These are phyloP conservation scores for Simplicillium sp. DNA, from an alignment of 2,329 filamentous ascomycete species.

Conservation along the genomic window DNA sequence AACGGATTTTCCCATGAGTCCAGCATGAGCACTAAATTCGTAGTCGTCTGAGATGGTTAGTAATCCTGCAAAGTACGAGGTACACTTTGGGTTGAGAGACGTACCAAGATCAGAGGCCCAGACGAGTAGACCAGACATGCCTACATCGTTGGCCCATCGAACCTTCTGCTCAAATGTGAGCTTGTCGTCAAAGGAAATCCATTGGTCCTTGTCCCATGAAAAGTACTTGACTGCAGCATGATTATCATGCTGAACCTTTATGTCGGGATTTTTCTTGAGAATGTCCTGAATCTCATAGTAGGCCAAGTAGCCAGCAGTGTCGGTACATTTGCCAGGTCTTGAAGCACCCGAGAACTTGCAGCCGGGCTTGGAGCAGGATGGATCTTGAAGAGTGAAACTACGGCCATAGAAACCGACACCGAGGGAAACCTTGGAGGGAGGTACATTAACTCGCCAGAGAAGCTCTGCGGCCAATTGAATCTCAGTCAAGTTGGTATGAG, in stretches of 20 bases:
- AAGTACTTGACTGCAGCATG: constrained; percentile 12
- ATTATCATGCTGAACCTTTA: constrained; percentile 10
- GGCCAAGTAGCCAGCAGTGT: constrained; percentile 1
- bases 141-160: constrained; percentile 4
- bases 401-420: constrained; percentile 32
- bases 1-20: no score
- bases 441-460: constrained; percentile 32
- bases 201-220: constrained; percentile 10
- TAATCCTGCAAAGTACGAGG: no score
- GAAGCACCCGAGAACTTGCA: constrained; percentile 11
- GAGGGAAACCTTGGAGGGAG: constrained; percentile 27
- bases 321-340: constrained; percentile 8
- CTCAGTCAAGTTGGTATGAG: constrained; percentile 38
- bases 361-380: constrained; percentile 10
- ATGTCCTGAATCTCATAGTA: constrained; percentile 4
- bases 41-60: no score
- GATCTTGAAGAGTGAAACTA: constrained; percentile 10
- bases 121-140: constrained; percentile 7
- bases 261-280: constrained; percentile 7
- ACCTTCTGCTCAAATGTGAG: constrained; percentile 10
- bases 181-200: constrained; percentile 10
- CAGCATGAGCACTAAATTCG: no score
- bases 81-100: no score
- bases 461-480: constrained; percentile 30
- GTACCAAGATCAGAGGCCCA: constrained; percentile 7